A percentile compares a stretch with the other conserved stretches of the same genome.
Conservation (phyloP, 306 rosid genomes). For the Lathyrus tuberosus region DNA sequence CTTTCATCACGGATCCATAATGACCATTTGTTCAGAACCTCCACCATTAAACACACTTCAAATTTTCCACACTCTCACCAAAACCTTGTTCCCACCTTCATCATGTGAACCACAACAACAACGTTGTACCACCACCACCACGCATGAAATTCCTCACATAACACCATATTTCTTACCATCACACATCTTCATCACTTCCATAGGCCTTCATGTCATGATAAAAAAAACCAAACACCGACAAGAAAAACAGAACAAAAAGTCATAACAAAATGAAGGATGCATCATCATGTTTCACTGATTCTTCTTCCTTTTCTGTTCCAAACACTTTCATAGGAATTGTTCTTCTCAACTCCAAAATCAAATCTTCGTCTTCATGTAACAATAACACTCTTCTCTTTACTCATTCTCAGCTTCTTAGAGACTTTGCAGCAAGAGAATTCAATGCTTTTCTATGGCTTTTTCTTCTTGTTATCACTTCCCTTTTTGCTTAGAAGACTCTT, state of each 20-base stretch:
- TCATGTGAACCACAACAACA: no score
- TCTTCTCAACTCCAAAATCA: constrained; percentile 35
- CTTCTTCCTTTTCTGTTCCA: constrained; percentile 32
- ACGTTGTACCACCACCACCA: no score
- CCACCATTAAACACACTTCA: no score
- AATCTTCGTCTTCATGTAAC: constrained; percentile 45
- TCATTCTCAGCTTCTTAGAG: constrained; percentile 47
- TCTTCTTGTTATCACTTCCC: constrained; percentile 52
- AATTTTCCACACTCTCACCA: no score
- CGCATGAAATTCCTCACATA: no score
- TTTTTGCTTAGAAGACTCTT: no score
- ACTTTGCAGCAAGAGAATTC: constrained; percentile 62
- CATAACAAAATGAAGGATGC: constrained; percentile 54
- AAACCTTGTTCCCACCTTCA: no score
- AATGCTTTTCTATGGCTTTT: constrained; percentile 74
- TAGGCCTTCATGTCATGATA: no score
- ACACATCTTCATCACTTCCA: no score
- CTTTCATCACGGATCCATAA: no score
- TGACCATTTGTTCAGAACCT: no score
- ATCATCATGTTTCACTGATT: constrained; percentile 24
- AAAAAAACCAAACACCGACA: background rate
- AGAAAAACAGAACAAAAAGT: background rate
- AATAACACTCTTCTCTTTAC: constrained; percentile 11
- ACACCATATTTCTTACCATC: no score
- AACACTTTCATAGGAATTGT: constrained; percentile 44